A percentile compares a stretch with the other conserved stretches of the same genome.
phyloP scores from a whole-genome alignment of 2,329 filamentous ascomycete species.

The Neofusicoccum cordaticola region DNA sequence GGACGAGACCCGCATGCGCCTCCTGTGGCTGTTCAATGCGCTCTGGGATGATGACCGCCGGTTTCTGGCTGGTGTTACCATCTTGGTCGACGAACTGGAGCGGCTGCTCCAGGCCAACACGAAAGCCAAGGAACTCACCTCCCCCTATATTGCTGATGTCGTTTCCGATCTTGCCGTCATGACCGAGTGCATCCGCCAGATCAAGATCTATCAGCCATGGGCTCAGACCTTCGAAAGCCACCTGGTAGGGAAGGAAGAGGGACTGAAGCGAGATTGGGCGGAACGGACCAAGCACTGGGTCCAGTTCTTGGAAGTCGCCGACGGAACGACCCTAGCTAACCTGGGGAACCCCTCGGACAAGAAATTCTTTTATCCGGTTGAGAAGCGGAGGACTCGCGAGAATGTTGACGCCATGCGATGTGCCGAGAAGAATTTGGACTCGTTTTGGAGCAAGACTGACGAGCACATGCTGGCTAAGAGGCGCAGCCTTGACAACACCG shows the following conservation, averaged over 20 bases:
- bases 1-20: constrained; percentile 20
- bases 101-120: constrained; percentile 42
- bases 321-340: constrained; percentile 10
- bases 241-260: constrained; percentile 10
- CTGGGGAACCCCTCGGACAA: constrained; percentile 36
- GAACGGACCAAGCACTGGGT: constrained; percentile 6
- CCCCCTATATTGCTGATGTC: constrained; percentile 32
- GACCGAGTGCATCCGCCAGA: constrained; percentile 43
- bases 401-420: constrained; percentile 44
- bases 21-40: constrained; percentile 39
- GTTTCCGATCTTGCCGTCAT: constrained; percentile 50
- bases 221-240: constrained; percentile 39
- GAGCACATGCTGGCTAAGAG: constrained; percentile 11
- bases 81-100: constrained; percentile 50
- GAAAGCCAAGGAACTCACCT: constrained; percentile 37
- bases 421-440: constrained; percentile 50
- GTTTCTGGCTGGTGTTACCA: constrained; percentile 34
- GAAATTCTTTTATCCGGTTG: constrained; percentile 49
- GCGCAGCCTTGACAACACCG: constrained; percentile 10
- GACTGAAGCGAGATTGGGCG: constrained; percentile 2
- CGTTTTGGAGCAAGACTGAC: constrained; percentile 45
- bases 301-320: constrained; percentile 4
- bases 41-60: constrained; percentile 40
- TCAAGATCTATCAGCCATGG: constrained; percentile 52
- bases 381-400: constrained; percentile 47